Base-by-base conservation (phyloP, 192 early-diverging fungal species). In the Jimgerdemannia lactiflua region DNA sequence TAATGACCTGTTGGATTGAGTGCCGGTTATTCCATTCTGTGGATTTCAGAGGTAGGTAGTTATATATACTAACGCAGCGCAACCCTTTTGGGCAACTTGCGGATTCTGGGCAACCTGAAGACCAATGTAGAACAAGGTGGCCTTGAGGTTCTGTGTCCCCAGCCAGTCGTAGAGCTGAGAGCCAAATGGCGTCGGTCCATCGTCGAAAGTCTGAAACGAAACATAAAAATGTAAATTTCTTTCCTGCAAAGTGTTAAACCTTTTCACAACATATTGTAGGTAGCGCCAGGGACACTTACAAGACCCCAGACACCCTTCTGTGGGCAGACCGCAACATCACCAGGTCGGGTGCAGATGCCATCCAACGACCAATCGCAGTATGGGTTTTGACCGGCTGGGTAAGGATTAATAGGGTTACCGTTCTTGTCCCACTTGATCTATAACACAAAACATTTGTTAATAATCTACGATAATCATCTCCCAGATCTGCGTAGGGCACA, bases 151-250 rank as follows among this genome's bases (percentile, higher is more conserved):
- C 40, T 87, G 64, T 19, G 78, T 39, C n/a, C 77, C 71, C 65
- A 92, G 74, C 43, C 77, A 83, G 44, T 84, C 75, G 44, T 88
- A 78, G 59, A 91, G 71, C 4, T 82, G 80, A n/a, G 79, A 75
- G 42, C 84, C 82, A 40, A 79, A 87, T 8, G 74, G 72, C 17
- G 84, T 86, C 18, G 90, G 90, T 4, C 91, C 91, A 82, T 92
- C 91, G 79, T 92, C 91, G 72, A 89, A 92, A 4, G 90, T 87
- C 71, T 41, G 19, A 68, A 10, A 68, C 19, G 18, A 2, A 65
- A 18, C 67, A 68, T 14, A 18, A 68, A 0, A 14, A 9, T 14
- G 29, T 41, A 9, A 41, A 19, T 68, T 68, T 41, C 0, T 20
- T 20, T 39, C 67, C 19, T 8, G 67, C 67, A 41, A 1, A 1